phyloP scores from a whole-genome alignment of 2,329 filamentous ascomycete species.

The Elsinoe arachidis region DNA sequence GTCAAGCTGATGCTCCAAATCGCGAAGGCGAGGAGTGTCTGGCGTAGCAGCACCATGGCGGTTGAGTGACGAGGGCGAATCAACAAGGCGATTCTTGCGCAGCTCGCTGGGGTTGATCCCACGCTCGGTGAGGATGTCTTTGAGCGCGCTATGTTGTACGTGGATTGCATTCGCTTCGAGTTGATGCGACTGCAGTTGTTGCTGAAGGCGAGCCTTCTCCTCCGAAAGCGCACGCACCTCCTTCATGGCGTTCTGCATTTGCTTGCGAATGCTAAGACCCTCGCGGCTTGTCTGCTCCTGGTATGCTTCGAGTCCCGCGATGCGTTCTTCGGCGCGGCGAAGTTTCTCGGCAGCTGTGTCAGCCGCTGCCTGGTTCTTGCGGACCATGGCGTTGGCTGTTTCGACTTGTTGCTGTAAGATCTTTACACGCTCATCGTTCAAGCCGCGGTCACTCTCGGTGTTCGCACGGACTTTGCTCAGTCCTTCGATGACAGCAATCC shows the following conservation, averaged over 20 bases:
- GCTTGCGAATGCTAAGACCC: constrained; percentile 78
- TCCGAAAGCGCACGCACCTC: constrained; percentile 76
- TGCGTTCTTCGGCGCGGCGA: constrained; percentile 86
- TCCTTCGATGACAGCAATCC: constrained; percentile 70
- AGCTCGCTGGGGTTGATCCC: constrained; percentile 71
- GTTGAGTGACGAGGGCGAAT: constrained; percentile 57
- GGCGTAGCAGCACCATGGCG: constrained; percentile 57
- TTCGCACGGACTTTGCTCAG: constrained; percentile 62
- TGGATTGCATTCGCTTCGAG: constrained; percentile 89
- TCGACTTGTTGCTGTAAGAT: constrained; percentile 74
- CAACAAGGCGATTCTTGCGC: constrained; percentile 61
- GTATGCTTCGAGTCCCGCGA: constrained; percentile 91
- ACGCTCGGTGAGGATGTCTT: constrained; percentile 83
- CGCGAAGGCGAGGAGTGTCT: constrained; percentile 67
- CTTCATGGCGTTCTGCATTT: constrained; percentile 74
- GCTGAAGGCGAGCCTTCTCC: constrained; percentile 71
- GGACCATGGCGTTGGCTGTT: constrained; percentile 68
- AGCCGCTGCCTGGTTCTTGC: constrained; percentile 81
- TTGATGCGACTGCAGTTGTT: constrained; percentile 75
- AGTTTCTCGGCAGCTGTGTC: constrained; percentile 81
- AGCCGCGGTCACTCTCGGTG: constrained; percentile 43
- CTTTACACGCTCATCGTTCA: constrained; percentile 56
- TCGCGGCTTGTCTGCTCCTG: constrained; percentile 96
- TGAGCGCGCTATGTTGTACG: constrained; percentile 86
- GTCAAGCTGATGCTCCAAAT: constrained; percentile 82